These are phyloP conservation scores for Aureobasidium sp. DNA, from an alignment of 2,329 filamentous ascomycete genomes.

Conservation along the genomic window DNA sequence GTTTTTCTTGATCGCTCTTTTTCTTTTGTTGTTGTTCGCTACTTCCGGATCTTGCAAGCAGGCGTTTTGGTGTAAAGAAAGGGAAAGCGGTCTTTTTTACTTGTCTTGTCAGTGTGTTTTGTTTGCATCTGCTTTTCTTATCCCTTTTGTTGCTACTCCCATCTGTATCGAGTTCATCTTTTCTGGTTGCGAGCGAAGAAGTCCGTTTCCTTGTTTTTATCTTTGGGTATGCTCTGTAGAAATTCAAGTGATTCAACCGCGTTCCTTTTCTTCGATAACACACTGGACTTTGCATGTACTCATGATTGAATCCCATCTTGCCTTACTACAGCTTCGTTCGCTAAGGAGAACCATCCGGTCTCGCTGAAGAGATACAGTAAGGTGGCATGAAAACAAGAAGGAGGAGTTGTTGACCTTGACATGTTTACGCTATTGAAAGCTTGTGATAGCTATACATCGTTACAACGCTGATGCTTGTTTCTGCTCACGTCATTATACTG, in stretches of 20 bases:
- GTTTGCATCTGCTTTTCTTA: background rate
- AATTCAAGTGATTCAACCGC: background rate
- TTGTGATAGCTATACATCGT: background rate
- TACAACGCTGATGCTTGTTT: background rate
- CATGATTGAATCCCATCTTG: background rate
- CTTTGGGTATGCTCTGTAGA: background rate
- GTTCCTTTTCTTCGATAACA: background rate
- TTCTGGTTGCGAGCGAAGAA: background rate
- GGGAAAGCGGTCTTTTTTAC: background rate
- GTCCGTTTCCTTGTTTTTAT: background rate
- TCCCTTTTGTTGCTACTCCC: background rate
- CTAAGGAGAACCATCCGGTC: background rate
- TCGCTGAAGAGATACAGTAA: background rate
- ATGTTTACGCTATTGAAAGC: background rate
- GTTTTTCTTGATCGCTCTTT: background rate
- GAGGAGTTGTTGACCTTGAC: background rate
- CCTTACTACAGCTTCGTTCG: background rate
- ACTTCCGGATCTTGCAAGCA: background rate
- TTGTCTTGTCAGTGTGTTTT: background rate
- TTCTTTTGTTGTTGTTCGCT: background rate
- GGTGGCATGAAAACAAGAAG: background rate
- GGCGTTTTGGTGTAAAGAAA: slow-evolving; percentile 4
- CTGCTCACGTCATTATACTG: background rate
- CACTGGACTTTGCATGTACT: background rate
- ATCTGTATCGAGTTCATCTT: background rate